phyloP scores from a whole-genome alignment of 257 asterid species.

The Echites panduratus region DNA sequence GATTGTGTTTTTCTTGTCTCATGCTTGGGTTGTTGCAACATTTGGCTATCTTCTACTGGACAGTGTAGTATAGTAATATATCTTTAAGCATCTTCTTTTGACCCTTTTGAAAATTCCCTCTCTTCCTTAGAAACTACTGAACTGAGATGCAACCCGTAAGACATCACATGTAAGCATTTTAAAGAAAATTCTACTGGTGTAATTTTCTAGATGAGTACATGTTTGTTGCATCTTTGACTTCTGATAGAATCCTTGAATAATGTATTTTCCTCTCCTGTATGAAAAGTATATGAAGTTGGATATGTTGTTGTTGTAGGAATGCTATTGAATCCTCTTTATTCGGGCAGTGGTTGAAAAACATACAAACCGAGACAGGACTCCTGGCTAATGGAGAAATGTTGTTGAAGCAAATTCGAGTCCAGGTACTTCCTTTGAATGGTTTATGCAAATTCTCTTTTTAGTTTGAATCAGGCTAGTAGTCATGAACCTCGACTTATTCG shows the following conservation, averaged over 20 bases:
- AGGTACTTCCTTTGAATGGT: conserved; percentile 41
- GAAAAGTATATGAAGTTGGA: not conserved
- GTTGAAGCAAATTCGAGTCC: conserved; percentile 59
- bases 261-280: not conserved
- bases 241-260: not conserved
- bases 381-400: conserved; percentile 63
- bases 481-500: not conserved
- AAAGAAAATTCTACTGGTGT: not conserved
- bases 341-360: conserved; percentile 77
- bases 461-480: not conserved
- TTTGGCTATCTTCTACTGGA: not conserved
- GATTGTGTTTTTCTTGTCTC: not conserved
- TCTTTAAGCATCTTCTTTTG: not conserved
- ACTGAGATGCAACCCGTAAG: no score
- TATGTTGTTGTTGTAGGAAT: conserved; percentile 48
- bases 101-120: not conserved
- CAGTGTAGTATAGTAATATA: not conserved
- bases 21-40: not conserved
- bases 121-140: not conserved
- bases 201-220: not conserved
- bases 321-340: conserved; percentile 72
- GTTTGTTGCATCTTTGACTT: not conserved
- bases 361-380: conserved; percentile 62
- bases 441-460: conserved; percentile 4
- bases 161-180: not conserved